phyloP scores from a whole-genome alignment of 805 yeast genomes.

The Barnettozyma sucrosica region DNA sequence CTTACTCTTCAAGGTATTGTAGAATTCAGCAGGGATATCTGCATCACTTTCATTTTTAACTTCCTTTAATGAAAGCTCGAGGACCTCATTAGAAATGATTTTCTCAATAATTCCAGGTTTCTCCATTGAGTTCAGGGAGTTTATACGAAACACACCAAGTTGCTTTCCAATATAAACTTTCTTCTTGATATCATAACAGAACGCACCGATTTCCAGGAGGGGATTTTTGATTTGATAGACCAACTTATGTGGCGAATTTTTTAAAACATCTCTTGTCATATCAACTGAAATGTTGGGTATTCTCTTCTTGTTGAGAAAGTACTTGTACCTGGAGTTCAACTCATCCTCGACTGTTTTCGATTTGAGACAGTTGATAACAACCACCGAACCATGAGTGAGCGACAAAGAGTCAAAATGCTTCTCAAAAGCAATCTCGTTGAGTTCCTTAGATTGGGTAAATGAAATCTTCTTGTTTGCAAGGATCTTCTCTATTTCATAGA shows the following conservation, averaged over 20 bases:
- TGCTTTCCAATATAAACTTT: constrained; percentile 70
- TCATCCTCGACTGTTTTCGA: constrained; percentile 70
- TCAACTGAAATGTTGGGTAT: constrained; percentile 34
- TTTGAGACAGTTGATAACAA: constrained; percentile 66
- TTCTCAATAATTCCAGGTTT: constrained; percentile 71
- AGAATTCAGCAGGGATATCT: constrained; percentile 12
- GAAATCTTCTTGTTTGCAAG: constrained; percentile 75
- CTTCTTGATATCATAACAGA: constrained; percentile 57
- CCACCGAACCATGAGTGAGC: constrained; percentile 78
- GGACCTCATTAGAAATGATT: constrained; percentile 65
- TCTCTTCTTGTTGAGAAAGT: constrained; percentile 39
- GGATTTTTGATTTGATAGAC: constrained; percentile 57
- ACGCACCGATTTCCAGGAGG: constrained; percentile 78
- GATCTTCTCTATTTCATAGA: constrained; percentile 87
- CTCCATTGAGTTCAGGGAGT: constrained; percentile 86
- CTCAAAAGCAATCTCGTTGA: constrained; percentile 82
- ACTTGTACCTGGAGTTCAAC: constrained; percentile 53
- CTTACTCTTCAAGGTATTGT: constrained; percentile 48
- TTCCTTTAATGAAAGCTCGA: constrained; percentile 37
- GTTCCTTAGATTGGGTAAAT: constrained; percentile 72
- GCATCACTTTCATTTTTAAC: constrained; percentile 32
- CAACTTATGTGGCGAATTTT: constrained; percentile 31
- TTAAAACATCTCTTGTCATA: constrained; percentile 31
- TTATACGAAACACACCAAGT: constrained; percentile 83
- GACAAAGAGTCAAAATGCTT: constrained; percentile 70